Evolutionary conservation across 371 early-diverging fungal genomes (phyloP).

Genomic region (Vittaforma corneae): DNA sequence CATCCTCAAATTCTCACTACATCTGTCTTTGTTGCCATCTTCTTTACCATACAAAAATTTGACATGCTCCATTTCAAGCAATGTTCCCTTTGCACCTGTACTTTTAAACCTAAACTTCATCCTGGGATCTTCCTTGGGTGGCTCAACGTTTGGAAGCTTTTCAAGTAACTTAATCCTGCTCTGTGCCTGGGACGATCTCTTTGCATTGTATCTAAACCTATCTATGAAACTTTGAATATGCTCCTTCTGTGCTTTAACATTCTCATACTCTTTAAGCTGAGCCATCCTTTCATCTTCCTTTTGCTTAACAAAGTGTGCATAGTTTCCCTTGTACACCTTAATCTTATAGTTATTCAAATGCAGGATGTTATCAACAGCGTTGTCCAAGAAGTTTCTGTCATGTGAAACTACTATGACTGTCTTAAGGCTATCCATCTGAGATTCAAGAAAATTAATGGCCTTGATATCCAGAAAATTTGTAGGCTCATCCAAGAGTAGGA

Average conservation of each 20-base stretch:
- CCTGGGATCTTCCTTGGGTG: conserved; percentile 21
- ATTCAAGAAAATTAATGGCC: conserved; percentile 88
- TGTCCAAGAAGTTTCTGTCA: conserved; percentile 93
- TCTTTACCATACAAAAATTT: conserved; percentile 26
- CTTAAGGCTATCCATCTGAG: conserved; percentile 68
- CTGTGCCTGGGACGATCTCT: conserved; percentile 91
- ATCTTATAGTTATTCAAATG: conserved; percentile 72
- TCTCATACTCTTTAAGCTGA: conserved; percentile 66
- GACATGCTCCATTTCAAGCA: conserved; percentile 37
- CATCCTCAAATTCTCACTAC: conserved; percentile 27
- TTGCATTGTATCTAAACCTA: conserved; percentile 93
- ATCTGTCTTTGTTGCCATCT: background rate
- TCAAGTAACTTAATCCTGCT: conserved; percentile 88
- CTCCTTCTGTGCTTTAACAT: conserved; percentile 57
- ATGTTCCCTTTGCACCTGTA: conserved; percentile 8
- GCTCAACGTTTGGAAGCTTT: conserved; percentile 62
- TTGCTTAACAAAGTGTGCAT: conserved; percentile 79
- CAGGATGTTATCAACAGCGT: conserved; percentile 84
- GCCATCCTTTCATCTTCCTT: conserved; percentile 81
- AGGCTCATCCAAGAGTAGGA: conserved; percentile 92
- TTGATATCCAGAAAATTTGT: conserved; percentile 80
- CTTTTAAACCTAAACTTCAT: conserved; percentile 43
- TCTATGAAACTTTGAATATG: conserved; percentile 95
- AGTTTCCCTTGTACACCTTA: conserved; percentile 83
- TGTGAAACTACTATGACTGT: conserved; percentile 86